Evolutionary conservation across 495 filamentous ascomycete genomes (phyloP), one percentile per base, ranked within the genome.

Genomic region (Penicillium salamii): DNA sequence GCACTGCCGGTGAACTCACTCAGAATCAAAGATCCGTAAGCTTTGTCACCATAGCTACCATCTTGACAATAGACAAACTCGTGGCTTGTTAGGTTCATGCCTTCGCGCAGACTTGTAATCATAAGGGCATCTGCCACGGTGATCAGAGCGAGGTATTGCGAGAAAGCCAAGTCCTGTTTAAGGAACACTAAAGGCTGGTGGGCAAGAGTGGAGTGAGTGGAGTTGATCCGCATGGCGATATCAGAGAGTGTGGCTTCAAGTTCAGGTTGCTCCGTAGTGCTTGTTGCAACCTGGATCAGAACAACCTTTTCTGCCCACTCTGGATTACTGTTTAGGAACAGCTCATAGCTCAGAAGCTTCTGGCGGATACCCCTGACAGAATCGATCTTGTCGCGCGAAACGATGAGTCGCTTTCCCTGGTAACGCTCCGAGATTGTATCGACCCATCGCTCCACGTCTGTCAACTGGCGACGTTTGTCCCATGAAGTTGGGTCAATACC

Each of bases 41-140:
- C 90, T 67, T 88, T 88, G 43, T 83, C 75, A 18, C 71, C 75
- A 46, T 77, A 74, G 57, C 80, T 82, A n/a, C 90, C 90, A 66
- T 96, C 91, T 64, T 97, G 91, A 56, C 91, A 96, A 54, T 87
- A 90, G 23, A 96, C 79, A 61, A 88, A 97, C 67, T 97, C 91
- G 60, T 96, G 91, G 37, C 84, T 87, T 6, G 91, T 95, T 31
- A 97, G 69, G 58, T 96, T 96, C 91, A 96, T 97, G 34, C 91
- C 91, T 61, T 96, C 91, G 40, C 91, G 88, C 44, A 96, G 81
- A 63, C 87, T 91, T 5, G 91, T 90, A 61, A 97, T 91, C 81
- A 95, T 91, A 24, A 97, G 74, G 17, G 85, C 88, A 68, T 96
- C 90, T 3, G 91, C 91, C 19, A 93, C 85, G 14, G 87, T 87